phyloP scores from a whole-genome alignment of 2,329 filamentous ascomycete species.

The Uncinocarpus reesii region DNA sequence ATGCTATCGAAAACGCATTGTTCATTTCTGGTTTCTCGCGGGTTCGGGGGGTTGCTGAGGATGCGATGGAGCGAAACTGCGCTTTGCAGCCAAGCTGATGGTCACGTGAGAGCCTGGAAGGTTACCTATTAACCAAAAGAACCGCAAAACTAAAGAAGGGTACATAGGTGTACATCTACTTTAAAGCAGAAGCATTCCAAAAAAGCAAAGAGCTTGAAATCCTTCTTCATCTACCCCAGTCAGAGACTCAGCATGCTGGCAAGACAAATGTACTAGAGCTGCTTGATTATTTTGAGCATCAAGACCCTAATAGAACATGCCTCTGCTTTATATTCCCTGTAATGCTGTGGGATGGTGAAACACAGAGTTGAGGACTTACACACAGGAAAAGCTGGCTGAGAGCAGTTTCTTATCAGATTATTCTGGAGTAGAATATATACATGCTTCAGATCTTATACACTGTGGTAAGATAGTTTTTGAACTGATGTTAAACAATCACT shows the following conservation, averaged over 20 bases:
- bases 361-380: conserved; percentile 16
- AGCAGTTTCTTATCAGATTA: conserved; percentile 18
- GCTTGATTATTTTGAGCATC: conserved; percentile 21
- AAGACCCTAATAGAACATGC: conserved; percentile 20
- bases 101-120: background rate
- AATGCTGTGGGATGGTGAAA: conserved; percentile 21
- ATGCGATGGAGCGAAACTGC: background rate
- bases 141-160: too few species aligned
- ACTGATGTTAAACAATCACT: conserved; percentile 3
- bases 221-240: conserved; percentile 15
- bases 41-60: too few species aligned
- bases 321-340: conserved; percentile 22
- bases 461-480: conserved; percentile 15
- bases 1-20: conserved; percentile 34
- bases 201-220: conserved; percentile 19
- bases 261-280: conserved; percentile 19
- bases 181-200: conserved; percentile 20
- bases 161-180: too few species aligned
- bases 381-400: conserved; percentile 15
- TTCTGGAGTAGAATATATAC: conserved; percentile 19
- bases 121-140: too few species aligned
- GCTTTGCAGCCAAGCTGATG: background rate
- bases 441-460: conserved; percentile 17
- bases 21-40: conserved; percentile 27
- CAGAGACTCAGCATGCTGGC: conserved; percentile 17